These are phyloP conservation scores for Simplicillium aogashimaense DNA, from an alignment of 2,329 filamentous ascomycete species.

Conservation along the genomic window DNA sequence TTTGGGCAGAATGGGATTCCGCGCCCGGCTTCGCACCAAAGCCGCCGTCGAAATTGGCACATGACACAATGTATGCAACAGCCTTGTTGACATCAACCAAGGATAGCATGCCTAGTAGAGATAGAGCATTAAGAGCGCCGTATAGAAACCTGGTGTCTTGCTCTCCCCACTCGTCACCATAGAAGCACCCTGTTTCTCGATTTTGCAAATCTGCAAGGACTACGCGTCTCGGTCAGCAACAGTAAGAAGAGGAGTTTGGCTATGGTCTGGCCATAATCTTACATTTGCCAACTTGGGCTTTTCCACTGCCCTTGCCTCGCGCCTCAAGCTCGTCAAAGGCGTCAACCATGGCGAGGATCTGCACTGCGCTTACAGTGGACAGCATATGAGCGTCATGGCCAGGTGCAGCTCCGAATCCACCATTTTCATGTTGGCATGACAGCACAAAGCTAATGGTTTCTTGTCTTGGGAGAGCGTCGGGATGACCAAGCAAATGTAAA, in stretches of 20 bases:
- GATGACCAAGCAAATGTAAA: conserved; percentile 72
- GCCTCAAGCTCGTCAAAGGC: conserved; percentile 74
- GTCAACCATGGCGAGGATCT: conserved; percentile 81
- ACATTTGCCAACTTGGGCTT: conserved; percentile 70
- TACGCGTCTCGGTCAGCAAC: conserved; percentile 19
- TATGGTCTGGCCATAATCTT: conserved; percentile 27
- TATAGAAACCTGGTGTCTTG: conserved; percentile 93
- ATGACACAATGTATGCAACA: conserved; percentile 67
- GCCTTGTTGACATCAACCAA: conserved; percentile 73
- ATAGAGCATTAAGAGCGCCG: conserved; percentile 79
- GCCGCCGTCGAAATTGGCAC: conserved; percentile 88
- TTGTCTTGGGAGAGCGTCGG: conserved; percentile 69
- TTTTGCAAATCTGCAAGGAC: conserved; percentile 80
- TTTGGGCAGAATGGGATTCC: conserved; percentile 90
- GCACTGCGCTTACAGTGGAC: conserved; percentile 89
- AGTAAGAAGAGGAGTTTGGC: conserved; percentile 4
- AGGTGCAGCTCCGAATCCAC: conserved; percentile 89
- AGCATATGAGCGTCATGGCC: conserved; percentile 94
- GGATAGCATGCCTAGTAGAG: conserved; percentile 64
- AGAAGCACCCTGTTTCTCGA: conserved; percentile 71
- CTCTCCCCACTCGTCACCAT: conserved; percentile 94
- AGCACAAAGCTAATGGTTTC: conserved; percentile 88
- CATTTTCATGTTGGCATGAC: conserved; percentile 80
- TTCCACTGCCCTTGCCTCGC: conserved; percentile 50
- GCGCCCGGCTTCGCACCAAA: conserved; percentile 85